Evolutionary conservation across 176 grass and related monocot species (phyloP).

Genomic region (Secale cereale): DNA sequence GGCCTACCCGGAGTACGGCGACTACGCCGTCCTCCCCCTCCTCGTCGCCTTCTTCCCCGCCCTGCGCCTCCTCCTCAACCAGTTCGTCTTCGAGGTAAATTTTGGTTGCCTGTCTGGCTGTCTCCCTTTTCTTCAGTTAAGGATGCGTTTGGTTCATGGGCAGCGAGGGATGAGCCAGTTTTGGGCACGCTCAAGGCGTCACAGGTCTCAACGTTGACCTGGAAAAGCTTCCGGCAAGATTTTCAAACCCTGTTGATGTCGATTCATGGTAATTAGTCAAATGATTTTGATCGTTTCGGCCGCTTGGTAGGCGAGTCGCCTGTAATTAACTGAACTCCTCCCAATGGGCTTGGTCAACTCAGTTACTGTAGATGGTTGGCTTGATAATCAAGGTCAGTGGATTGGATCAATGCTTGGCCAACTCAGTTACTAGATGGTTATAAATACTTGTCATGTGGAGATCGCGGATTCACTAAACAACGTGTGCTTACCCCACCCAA

Average conservation of each 20-base stretch:
- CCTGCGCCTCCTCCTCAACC: constrained; percentile 72
- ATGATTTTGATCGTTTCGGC: not conserved
- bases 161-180: not conserved
- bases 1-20: constrained; percentile 53
- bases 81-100: constrained; percentile 73
- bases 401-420: not conserved
- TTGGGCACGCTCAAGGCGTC: too few relatives aligned
- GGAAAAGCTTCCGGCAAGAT: too few relatives aligned
- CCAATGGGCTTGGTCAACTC: too few relatives aligned
- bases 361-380: too few relatives aligned
- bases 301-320: not conserved
- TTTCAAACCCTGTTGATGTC: not conserved
- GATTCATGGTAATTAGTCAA: not conserved
- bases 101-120: not conserved
- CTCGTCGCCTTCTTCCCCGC: constrained; percentile 77
- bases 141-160: not conserved
- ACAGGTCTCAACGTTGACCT: too few relatives aligned
- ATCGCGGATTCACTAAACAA: not conserved
- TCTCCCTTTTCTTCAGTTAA: not conserved
- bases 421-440: too few relatives aligned
- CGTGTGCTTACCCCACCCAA: not conserved
- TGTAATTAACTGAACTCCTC: not conserved
- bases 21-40: constrained; percentile 72
- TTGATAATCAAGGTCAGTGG: too few relatives aligned
- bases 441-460: not conserved